Evolutionary conservation across 108 stramenopile genomes (phyloP), one percentile per base, ranked within the genome.

Genomic region (Conticribra weissflogii): DNA sequence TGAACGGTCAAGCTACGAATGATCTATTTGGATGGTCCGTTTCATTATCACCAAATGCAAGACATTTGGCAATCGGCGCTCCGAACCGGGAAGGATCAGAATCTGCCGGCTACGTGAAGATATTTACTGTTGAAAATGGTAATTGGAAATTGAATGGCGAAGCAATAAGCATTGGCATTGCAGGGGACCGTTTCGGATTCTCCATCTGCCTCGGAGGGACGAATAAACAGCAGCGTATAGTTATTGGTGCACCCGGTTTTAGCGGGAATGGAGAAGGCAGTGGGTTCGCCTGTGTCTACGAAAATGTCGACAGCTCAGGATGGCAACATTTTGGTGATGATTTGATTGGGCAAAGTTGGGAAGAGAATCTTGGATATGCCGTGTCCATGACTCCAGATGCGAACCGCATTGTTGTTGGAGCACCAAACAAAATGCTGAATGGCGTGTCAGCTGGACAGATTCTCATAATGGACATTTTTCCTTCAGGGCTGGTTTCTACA

Each of bases 91-190:
- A 71, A 32, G 50, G 52, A 31, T 56, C 63, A 34, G 51, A 34
- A 18, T 51, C 63, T 33, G 80, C 83, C 32, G 91, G 91, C 18
- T 89, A 87, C 50, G 88, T 88, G 12, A 71, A 67, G 60, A 73
- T 86, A 59, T 85, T 72, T 44, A 21, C 36, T 0, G 65, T 48
- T 27, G 57, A 76, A 60, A 30, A 61, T 47, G 64, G 58, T 28
- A 31, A 52, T 30, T 76, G 79, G 79, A 48, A 27, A 9, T 4
- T 2, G n/a, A 55, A 59, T 41, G 79, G 75, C 16, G 70, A 71
- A 31, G 22, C 23, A 0, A 76, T 80, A 17, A 71, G 30, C 17
- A 67, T 53, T 29, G 70, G 57, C 7, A 28, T 71, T 14, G 55
- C 70, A 14, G 75, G 79, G 46, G 79, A 80, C 57, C 63, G 63